A percentile compares a stretch with the other conserved stretches of the same genome.
These are phyloP conservation scores for Haberlea rhodopensis DNA, from an alignment of 257 asterid genomes.

Conservation along the genomic window DNA sequence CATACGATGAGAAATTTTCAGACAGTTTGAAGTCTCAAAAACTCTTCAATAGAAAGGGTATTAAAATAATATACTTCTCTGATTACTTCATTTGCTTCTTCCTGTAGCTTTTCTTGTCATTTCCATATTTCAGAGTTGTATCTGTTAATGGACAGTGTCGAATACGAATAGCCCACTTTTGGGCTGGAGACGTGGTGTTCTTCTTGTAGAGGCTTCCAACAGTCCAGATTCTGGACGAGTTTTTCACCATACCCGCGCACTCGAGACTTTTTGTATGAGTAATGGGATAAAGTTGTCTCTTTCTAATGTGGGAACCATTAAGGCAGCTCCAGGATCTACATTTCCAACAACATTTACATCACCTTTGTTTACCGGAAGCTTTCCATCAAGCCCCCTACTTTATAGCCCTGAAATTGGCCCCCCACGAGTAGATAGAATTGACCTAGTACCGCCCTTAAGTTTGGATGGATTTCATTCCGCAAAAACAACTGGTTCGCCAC, in stretches of 20 bases:
- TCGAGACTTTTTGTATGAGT: constrained; percentile 74
- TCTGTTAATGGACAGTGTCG: constrained; percentile 33
- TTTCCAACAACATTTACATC: constrained; percentile 75
- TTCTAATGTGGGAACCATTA: constrained; percentile 50
- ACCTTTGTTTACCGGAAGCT: constrained; percentile 97
- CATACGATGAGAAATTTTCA: constrained; percentile 64
- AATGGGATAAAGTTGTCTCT: constrained; percentile 64
- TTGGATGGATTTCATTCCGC: constrained; percentile 83
- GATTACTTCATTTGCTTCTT: constrained; percentile 21
- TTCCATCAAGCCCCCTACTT: constrained; percentile 78
- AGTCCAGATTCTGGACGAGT: constrained; percentile 97
- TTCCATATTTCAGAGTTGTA: constrained; percentile 20
- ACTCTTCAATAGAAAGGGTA: constrained; percentile 50
- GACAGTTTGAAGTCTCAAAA: constrained; percentile 59
- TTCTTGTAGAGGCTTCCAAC: constrained; percentile 88
- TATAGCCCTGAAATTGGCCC: constrained; percentile 88
- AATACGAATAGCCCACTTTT: constrained; percentile 65
- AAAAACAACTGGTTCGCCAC: constrained; percentile 64
- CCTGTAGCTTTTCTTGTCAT: constrained; percentile 14
- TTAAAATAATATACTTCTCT: constrained; percentile 30
- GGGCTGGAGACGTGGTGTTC: constrained; percentile 93
- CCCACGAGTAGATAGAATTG: constrained; percentile 66
- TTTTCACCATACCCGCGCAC: constrained; percentile 81
- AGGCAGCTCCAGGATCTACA: constrained; percentile 58
- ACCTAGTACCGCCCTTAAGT: constrained; percentile 86